Evolutionary conservation across 257 asterid species (phyloP).

Genomic region (Capsicum rhomboideum): DNA sequence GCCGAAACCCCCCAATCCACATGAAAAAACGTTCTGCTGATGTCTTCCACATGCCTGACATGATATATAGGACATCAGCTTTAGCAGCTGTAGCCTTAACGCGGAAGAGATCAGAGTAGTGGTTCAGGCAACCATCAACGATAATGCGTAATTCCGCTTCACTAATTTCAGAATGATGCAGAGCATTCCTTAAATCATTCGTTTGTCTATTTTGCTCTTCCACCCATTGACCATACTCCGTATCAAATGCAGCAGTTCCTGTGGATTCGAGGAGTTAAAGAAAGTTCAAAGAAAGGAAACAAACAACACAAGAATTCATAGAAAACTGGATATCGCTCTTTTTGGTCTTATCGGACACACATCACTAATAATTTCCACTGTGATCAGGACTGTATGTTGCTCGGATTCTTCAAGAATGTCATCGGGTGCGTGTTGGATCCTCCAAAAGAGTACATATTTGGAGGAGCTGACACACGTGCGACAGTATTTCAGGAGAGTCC

Average conservation of each 20-base stretch:
- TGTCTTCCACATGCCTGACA: conserved; percentile 88
- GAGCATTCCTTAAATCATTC: conserved; percentile 47
- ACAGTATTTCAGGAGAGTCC: not conserved
- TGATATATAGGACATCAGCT: conserved; percentile 62
- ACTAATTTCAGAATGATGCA: conserved; percentile 41
- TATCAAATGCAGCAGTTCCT: conserved; percentile 59
- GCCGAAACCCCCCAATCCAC: conserved; percentile 95
- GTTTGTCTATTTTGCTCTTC: conserved; percentile 56
- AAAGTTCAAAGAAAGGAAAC: not conserved
- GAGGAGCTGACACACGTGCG: not conserved
- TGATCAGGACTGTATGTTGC: not conserved
- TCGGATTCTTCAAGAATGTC: not conserved
- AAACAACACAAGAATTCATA: not conserved
- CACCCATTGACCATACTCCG: conserved; percentile 84
- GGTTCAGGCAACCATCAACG: conserved; percentile 54
- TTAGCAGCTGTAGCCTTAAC: conserved; percentile 79
- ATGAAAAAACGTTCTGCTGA: conserved; percentile 78
- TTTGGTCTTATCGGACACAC: not conserved
- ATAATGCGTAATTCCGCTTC: conserved; percentile 46
- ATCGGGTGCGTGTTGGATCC: not conserved
- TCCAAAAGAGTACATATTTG: not conserved
- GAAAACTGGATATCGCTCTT: not conserved
- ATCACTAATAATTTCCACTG: not conserved
- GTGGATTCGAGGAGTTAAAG: not conserved
- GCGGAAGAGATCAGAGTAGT: conserved; percentile 60